These are phyloP conservation scores for Xylaria bambusicola DNA, from an alignment of 495 filamentous ascomycete species.

Conservation along the genomic window DNA sequence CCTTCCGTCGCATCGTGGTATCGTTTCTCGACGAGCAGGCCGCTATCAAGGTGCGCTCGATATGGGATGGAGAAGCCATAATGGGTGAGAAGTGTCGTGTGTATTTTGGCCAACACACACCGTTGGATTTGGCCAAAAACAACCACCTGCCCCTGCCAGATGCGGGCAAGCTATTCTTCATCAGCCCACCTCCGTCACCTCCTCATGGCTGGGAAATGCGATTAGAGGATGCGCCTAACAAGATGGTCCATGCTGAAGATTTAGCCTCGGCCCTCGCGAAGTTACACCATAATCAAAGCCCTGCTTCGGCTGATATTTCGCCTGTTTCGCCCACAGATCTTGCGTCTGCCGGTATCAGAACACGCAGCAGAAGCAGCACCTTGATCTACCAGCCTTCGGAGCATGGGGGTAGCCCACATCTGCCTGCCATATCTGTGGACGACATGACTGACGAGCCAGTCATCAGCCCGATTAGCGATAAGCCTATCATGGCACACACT, in stretches of 20 bases:
- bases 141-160: conserved; percentile 81
- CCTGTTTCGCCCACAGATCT: conserved; percentile 38
- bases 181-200: conserved; percentile 87
- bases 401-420: conserved; percentile 70
- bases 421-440: conserved; percentile 89
- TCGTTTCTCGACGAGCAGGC: conserved; percentile 76
- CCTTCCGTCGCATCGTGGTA: conserved; percentile 86
- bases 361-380: conserved; percentile 58
- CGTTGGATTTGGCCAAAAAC: conserved; percentile 50
- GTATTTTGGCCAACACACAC: conserved; percentile 86
- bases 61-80: conserved; percentile 70
- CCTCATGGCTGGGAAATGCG: conserved; percentile 92
- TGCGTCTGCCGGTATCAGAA: conserved; percentile 13
- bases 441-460: conserved; percentile 71
- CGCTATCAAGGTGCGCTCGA: conserved; percentile 69
- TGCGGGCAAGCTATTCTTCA: conserved; percentile 91
- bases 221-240: conserved; percentile 90
- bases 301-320: conserved; percentile 27
- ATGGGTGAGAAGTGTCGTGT: conserved; percentile 72
- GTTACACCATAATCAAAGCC: conserved; percentile 49
- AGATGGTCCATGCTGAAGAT: conserved; percentile 88
- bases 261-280: conserved; percentile 76
- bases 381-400: conserved; percentile 76
- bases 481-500: conserved; percentile 71
- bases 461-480: conserved; percentile 44